phyloP scores from a whole-genome alignment of 139 green algal species.

The Tetraselmis chui region DNA sequence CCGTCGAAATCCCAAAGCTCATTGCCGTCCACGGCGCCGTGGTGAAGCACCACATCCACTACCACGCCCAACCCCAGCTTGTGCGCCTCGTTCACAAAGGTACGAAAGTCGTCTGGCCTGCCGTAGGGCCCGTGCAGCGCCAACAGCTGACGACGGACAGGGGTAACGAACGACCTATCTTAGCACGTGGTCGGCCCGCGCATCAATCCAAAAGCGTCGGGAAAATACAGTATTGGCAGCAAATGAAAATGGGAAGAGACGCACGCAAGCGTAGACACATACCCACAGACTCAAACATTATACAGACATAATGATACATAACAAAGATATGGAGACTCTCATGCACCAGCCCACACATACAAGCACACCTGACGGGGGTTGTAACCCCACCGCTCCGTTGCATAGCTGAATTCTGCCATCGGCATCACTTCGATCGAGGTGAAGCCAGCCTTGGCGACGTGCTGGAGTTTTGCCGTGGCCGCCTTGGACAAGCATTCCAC shows the following conservation, averaged over 20 bases:
- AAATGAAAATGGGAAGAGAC: no score
- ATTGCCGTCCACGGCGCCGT: constrained; percentile 37
- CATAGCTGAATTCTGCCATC: constrained; percentile 36
- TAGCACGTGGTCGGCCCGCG: no score
- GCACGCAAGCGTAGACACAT: no score
- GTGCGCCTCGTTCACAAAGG: constrained; percentile 50
- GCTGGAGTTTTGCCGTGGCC: constrained; percentile 24
- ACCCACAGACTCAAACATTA: no score
- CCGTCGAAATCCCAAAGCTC: constrained; percentile 60
- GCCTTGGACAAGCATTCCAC: constrained; percentile 12
- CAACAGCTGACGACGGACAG: constrained; percentile 32
- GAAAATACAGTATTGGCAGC: no score
- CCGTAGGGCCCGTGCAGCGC: constrained; percentile 37
- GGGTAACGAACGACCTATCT: no score
- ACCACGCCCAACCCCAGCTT: constrained; percentile 49
- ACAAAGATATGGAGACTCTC: no score
- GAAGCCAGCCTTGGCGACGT: constrained; percentile 36
- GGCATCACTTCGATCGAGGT: constrained; percentile 54
- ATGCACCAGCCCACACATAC: no score
- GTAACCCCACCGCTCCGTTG: constrained; percentile 41
- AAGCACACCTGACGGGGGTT: constrained; percentile 39
- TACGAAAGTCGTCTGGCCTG: constrained; percentile 44
- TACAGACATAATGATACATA: no score
- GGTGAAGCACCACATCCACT: constrained; percentile 63
- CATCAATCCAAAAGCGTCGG: no score